Conservation (phyloP, 257 asterid genomes). For the Ligustrum vulgare region DNA sequence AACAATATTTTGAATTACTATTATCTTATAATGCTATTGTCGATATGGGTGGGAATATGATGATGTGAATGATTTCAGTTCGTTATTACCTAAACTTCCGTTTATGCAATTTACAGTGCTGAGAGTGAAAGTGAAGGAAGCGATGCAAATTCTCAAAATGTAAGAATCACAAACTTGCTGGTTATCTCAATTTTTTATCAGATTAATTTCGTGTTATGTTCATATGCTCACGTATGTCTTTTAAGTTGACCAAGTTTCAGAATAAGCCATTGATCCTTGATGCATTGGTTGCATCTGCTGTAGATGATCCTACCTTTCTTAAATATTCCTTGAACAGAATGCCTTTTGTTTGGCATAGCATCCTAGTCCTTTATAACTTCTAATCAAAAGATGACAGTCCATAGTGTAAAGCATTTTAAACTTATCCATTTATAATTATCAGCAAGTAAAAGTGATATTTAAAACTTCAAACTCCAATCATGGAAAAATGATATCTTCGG, state of each 20-base stretch:
- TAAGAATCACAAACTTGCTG: constrained; percentile 36
- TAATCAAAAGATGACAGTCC: not conserved
- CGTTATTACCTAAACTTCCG: constrained; percentile 21
- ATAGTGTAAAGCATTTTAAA: constrained; percentile 12
- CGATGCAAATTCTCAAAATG: constrained; percentile 81
- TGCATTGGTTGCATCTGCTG: not conserved
- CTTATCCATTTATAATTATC: constrained; percentile 4
- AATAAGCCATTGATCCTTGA: not conserved
- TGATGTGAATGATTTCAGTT: constrained; percentile 12
- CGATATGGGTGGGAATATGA: not conserved
- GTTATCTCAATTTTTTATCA: not conserved
- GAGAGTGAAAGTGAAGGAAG: constrained; percentile 95
- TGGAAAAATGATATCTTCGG: not conserved
- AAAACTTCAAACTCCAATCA: no score
- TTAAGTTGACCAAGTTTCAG: not conserved
- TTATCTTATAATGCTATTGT: not conserved
- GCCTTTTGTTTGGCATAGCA: not conserved
- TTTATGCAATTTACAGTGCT: constrained; percentile 47
- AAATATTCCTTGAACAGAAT: not conserved
- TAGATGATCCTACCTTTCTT: not conserved
- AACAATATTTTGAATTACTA: not conserved
- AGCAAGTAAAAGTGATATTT: not conserved
- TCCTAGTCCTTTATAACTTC: constrained; percentile 10
- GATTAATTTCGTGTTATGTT: not conserved
- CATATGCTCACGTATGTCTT: not conserved